These are phyloP conservation scores for Diaporthe citrichinensis DNA, from an alignment of 2,329 filamentous ascomycete species.

Conservation along the genomic window DNA sequence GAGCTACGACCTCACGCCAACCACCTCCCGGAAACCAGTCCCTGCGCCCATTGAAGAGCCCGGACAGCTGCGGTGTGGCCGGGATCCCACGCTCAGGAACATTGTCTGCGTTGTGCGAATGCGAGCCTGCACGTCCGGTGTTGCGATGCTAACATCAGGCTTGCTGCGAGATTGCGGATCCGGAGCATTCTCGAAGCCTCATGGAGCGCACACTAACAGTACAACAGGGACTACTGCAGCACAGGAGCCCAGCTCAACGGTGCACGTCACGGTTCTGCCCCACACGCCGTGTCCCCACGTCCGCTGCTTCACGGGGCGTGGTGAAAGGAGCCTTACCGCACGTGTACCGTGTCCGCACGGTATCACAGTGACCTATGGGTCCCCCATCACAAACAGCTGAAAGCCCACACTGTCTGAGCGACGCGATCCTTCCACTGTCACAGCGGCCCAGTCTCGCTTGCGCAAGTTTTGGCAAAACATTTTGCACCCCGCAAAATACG, in stretches of 20 bases:
- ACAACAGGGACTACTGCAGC: not conserved
- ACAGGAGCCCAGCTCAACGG: slow-evolving; percentile 16
- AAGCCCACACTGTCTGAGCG: slow-evolving; percentile 36
- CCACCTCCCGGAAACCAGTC: not conserved
- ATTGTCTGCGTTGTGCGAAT: slow-evolving; percentile 14
- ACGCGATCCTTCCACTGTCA: slow-evolving; percentile 15
- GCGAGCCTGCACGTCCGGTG: slow-evolving; percentile 11
- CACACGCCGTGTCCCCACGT: slow-evolving; percentile 15
- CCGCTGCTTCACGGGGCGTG: slow-evolving; percentile 8
- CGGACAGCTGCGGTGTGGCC: not conserved
- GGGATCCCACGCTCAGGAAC: slow-evolving; percentile 8
- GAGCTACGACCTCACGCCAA: slow-evolving; percentile 18
- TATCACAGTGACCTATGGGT: not conserved
- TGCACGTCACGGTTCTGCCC: slow-evolving; percentile 17
- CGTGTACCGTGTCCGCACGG: slow-evolving; percentile 10
- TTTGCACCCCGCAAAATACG: slow-evolving; percentile 19
- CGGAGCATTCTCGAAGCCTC: slow-evolving; percentile 24
- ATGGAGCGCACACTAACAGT: not conserved
- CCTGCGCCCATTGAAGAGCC: not conserved
- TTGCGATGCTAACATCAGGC: slow-evolving; percentile 6
- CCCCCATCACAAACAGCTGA: slow-evolving; percentile 10
- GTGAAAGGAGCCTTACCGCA: not conserved
- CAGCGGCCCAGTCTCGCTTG: slow-evolving; percentile 6
- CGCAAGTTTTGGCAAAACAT: slow-evolving; percentile 28
- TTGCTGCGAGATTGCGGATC: slow-evolving; percentile 27